Conservation (phyloP, 2,329 filamentous ascomycete species). For the Colletotrichum sp. region DNA sequence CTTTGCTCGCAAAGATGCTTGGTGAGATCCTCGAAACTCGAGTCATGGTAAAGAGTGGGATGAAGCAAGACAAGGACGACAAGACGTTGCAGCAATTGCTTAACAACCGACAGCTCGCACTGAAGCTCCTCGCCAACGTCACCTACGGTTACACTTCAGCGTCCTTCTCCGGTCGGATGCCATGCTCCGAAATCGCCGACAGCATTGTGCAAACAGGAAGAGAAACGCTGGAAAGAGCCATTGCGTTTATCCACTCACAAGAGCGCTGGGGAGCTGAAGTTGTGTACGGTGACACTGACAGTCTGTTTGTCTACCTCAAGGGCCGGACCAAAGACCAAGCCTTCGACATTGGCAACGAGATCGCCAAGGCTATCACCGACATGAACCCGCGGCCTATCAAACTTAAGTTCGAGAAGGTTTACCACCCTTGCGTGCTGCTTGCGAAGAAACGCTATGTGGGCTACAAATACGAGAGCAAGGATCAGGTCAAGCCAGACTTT, state of each 20-base stretch:
- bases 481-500: slow-evolving; percentile 83
- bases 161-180: slow-evolving; percentile 96
- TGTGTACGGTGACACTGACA: slow-evolving; percentile 97
- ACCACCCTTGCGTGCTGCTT: slow-evolving; percentile 90
- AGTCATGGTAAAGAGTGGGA: slow-evolving; percentile 96
- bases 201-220: slow-evolving; percentile 96
- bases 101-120: slow-evolving; percentile 90
- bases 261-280: slow-evolving; percentile 92
- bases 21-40: slow-evolving; percentile 94
- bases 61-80: slow-evolving; percentile 93
- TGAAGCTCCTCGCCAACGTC: slow-evolving; percentile 98
- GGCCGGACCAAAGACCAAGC: slow-evolving; percentile 87
- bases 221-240: slow-evolving; percentile 92
- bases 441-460: slow-evolving; percentile 99
- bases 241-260: slow-evolving; percentile 89
- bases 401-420: slow-evolving; percentile 98
- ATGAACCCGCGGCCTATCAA: slow-evolving; percentile 92
- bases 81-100: slow-evolving; percentile 83
- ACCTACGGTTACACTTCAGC: slow-evolving; percentile 98
- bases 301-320: slow-evolving; percentile 87
- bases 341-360: slow-evolving; percentile 91
- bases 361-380: slow-evolving; percentile 83
- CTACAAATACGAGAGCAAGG: slow-evolving; percentile 87
- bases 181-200: slow-evolving; percentile 96
- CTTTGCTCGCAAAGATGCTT: slow-evolving; percentile 93